phyloP scores from a whole-genome alignment of 257 asterid genomes.

The Solanum piurae region DNA sequence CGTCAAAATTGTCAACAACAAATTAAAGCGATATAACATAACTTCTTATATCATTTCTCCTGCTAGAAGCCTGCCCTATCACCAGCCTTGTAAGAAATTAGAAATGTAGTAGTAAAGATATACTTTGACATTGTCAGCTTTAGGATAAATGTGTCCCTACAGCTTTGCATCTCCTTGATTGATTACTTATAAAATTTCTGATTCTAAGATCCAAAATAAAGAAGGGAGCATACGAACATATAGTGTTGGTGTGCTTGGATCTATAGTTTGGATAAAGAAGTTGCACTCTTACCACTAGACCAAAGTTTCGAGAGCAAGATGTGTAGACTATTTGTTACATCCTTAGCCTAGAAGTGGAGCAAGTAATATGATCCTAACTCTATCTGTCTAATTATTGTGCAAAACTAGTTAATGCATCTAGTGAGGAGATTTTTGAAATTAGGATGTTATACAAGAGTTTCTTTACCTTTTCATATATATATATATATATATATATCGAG shows the following conservation, averaged over 20 bases:
- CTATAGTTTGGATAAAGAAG: not conserved
- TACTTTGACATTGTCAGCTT: not conserved
- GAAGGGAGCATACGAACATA: not conserved
- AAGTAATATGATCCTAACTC: not conserved
- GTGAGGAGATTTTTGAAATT: not conserved
- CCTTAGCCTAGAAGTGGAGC: not conserved
- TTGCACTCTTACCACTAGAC: not conserved
- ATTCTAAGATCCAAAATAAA: not conserved
- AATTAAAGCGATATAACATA: not conserved
- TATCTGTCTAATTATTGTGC: not conserved
- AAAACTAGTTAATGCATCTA: not conserved
- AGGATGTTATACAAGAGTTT: not conserved
- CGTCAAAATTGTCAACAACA: not conserved
- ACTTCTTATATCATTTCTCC: not conserved
- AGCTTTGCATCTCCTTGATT: not conserved
- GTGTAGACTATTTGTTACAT: not conserved
- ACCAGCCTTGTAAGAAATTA: not conserved
- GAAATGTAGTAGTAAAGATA: not conserved
- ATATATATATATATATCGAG: too few relatives aligned
- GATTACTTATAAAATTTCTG: not conserved
- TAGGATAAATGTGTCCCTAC: not conserved
- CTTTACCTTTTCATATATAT: not conserved
- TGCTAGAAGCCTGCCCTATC: not conserved
- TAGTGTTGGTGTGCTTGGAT: not conserved
- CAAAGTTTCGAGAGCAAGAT: not conserved